phyloP scores from a whole-genome alignment of 495 filamentous ascomycete species.

The Aspergillus cavernicola region DNA sequence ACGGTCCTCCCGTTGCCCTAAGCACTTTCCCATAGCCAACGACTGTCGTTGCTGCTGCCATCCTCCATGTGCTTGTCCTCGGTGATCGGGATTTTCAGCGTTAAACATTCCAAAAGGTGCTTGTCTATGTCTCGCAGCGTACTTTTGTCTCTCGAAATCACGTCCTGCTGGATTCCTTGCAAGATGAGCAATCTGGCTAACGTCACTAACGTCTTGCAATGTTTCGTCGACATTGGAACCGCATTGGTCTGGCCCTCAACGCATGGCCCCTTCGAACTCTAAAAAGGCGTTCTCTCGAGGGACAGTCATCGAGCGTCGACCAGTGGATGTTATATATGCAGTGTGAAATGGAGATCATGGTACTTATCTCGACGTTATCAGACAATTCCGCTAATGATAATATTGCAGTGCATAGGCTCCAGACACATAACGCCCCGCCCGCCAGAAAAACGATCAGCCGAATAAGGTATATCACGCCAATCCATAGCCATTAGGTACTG shows the following conservation, averaged over 20 bases:
- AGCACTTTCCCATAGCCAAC: constrained; percentile 10
- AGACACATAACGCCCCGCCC: background rate
- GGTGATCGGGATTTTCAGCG: background rate
- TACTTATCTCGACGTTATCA: background rate
- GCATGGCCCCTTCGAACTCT: no score
- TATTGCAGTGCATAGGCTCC: background rate
- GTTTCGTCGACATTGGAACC: background rate
- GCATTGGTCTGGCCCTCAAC: background rate
- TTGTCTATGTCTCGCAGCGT: background rate
- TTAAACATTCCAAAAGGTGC: background rate
- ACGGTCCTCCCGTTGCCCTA: constrained; percentile 5
- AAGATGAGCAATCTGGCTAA: background rate
- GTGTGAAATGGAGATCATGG: background rate
- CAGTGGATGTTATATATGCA: background rate
- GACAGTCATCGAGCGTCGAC: no score
- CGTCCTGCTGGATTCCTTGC: background rate
- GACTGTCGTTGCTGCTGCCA: background rate
- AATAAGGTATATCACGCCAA: background rate
- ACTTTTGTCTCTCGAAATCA: constrained; percentile 1
- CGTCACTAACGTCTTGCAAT: background rate
- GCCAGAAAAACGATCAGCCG: background rate
- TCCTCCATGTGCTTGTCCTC: background rate
- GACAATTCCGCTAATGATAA: background rate
- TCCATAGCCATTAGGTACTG: background rate
- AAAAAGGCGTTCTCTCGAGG: no score